Evolutionary conservation across 331 rosid species (phyloP), one percentile per base, ranked within the genome.

Genomic region (Acacia concinna): DNA sequence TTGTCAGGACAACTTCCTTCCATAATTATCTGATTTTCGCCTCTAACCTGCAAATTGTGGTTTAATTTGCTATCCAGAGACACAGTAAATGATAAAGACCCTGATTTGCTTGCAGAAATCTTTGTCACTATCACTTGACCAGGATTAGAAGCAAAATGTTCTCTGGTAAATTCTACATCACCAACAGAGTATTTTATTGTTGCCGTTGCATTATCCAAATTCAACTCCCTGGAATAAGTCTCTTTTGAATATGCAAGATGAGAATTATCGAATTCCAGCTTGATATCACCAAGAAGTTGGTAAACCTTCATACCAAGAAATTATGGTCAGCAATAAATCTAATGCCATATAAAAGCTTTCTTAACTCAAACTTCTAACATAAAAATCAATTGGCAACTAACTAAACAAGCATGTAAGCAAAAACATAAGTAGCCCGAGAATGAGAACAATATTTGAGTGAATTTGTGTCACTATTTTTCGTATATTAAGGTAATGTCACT

Each of bases 231-330:
- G 60, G 64, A 56, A 84, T 91, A 95, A 54, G 94, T 84, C 71
- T 85, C 90, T 76, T 85, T 82, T 14, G 85, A 71, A 85, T 86
- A 95, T 54, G 81, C 75, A 71, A 74, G 81, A 85, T 95, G 97
- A 27, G 97, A 88, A 54, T 83, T 86, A 64, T 84, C 97, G 31
- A 95, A 95, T 80, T 95, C 93, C 15, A 95, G 78, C 81, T 90
- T 88, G 87, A 95, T 87, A 69, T 95, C 96, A 8, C 99, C 97
- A 35, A 95, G 86, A 60, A 87, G 90, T 86, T 95, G 99, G 76
- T 92, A 95, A 62, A 90, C 94, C 98, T 95, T 88, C 88, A 83
- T 80, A 77, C 34, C 69, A 79, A 76, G 67, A 83, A 77, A 40
- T 66, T 72, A 77, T 46, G 23, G 68, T 81, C 18, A 86, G 65